Evolutionary conservation across 192 early-diverging fungal genomes (phyloP).

Genomic region (Backusella liffmaniae): DNA sequence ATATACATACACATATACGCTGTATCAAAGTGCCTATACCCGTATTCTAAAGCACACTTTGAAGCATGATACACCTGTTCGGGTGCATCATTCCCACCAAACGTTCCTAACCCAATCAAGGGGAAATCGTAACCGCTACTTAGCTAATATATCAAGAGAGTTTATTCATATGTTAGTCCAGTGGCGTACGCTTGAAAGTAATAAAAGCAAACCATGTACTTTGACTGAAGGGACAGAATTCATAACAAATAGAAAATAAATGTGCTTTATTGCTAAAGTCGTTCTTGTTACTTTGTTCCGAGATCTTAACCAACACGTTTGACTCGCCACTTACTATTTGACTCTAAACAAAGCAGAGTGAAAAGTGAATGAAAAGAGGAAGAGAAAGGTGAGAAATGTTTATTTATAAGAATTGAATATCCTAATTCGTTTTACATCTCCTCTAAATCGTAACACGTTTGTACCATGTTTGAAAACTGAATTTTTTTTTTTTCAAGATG

Average conservation of each 20-base stretch:
- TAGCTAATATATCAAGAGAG: neutral
- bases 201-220: neutral
- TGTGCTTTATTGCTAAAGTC: neutral
- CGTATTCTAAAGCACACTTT: constrained; percentile 20
- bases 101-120: constrained; percentile 28
- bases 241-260: neutral
- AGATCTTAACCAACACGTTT: neutral
- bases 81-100: constrained; percentile 29
- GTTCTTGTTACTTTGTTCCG: neutral
- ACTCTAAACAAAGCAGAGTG: no score
- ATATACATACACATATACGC: constrained; percentile 23
- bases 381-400: no score
- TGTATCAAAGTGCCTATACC: constrained; percentile 32
- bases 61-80: constrained; percentile 23
- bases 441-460: no score
- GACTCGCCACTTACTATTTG: no score
- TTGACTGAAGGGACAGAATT: neutral
- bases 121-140: constrained; percentile 30
- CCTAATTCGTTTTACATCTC: no score
- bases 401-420: no score
- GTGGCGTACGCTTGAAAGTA: neutral
- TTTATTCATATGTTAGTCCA: neutral
- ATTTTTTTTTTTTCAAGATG: no score
- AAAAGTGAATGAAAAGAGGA: no score
- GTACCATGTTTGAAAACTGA: no score